These are phyloP conservation scores for Rutstroemia sp. DNA, from an alignment of 2,329 filamentous ascomycete species.

Conservation along the genomic window DNA sequence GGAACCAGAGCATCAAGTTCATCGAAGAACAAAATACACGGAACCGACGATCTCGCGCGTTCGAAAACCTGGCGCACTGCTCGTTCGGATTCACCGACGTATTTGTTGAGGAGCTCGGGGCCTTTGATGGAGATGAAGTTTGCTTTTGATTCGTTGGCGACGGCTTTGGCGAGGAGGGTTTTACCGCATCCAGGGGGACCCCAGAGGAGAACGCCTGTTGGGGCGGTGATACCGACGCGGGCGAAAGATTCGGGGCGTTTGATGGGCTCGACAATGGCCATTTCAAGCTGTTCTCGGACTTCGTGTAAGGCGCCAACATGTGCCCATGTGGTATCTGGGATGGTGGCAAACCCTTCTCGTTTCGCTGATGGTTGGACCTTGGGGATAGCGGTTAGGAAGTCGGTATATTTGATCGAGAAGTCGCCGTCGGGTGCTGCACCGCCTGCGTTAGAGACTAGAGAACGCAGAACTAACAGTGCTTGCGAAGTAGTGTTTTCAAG, in stretches of 20 bases:
- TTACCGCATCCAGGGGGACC: slow-evolving; percentile 96
- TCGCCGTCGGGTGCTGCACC: slow-evolving; percentile 44
- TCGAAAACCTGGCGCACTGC: slow-evolving; percentile 88
- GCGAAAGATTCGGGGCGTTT: slow-evolving; percentile 70
- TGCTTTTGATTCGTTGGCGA: slow-evolving; percentile 89
- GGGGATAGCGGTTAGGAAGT: slow-evolving; percentile 70
- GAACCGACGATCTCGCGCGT: slow-evolving; percentile 75
- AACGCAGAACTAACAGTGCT: slow-evolving; percentile 37
- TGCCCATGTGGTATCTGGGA: slow-evolving; percentile 87
- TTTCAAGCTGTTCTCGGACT: slow-evolving; percentile 75
- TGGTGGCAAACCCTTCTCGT: slow-evolving; percentile 89
- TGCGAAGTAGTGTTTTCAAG: slow-evolving; percentile 14
- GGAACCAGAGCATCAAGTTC: slow-evolving; percentile 92
- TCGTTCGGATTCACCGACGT: slow-evolving; percentile 91
- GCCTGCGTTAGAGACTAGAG: slow-evolving; percentile 47
- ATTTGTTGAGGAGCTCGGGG: slow-evolving; percentile 94
- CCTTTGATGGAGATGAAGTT: slow-evolving; percentile 99
- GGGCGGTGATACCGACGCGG: slow-evolving; percentile 68
- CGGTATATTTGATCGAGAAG: slow-evolving; percentile 52
- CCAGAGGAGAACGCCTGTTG: slow-evolving; percentile 88
- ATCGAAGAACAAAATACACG: slow-evolving; percentile 97
- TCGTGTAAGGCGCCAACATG: slow-evolving; percentile 78
- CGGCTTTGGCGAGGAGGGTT: slow-evolving; percentile 90
- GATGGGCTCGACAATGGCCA: slow-evolving; percentile 87
- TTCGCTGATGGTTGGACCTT: slow-evolving; percentile 74